Percentiles rank a stretch among this genome's conserved stretches.
Evolutionary conservation across 1,284 basidiomycete genomes (phyloP).

Genomic region (Boletus semigastroideus): DNA sequence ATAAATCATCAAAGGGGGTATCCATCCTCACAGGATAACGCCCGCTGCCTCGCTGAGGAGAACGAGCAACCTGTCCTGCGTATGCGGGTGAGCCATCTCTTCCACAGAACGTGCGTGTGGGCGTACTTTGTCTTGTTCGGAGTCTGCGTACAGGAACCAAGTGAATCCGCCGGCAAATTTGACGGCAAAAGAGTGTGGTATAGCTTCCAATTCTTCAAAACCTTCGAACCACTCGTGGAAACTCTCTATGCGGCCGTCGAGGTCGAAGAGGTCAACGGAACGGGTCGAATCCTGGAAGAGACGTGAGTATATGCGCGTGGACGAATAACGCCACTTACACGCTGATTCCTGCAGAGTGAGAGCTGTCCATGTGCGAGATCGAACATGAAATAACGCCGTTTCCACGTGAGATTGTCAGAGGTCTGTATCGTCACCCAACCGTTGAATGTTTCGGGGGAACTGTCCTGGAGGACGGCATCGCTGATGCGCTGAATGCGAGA

Average conservation of each 20-base stretch:
- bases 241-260: constrained; percentile 46
- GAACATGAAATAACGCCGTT: constrained; percentile 64
- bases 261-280: constrained; percentile 47
- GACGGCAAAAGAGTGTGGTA: constrained; percentile 68
- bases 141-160: constrained; percentile 68
- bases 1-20: constrained; percentile 12
- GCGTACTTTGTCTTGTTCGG: constrained; percentile 64
- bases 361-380: constrained; percentile 42
- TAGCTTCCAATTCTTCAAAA: constrained; percentile 68
- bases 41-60: constrained; percentile 34
- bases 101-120: not conserved
- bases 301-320: constrained; percentile 5
- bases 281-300: constrained; percentile 45
- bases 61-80: constrained; percentile 29
- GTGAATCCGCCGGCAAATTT: constrained; percentile 52
- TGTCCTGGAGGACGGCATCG: constrained; percentile 42
- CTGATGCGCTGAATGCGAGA: constrained; percentile 46
- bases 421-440: constrained; percentile 72
- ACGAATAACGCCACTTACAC: constrained; percentile 39
- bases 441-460: constrained; percentile 41
- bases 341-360: constrained; percentile 54
- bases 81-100: constrained; percentile 5
- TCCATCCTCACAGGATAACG: constrained; percentile 24
- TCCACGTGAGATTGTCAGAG: constrained; percentile 58
- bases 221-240: constrained; percentile 70